Conservation (phyloP, 2,329 filamentous ascomycete genomes). For the Monosporascus sp. region DNA sequence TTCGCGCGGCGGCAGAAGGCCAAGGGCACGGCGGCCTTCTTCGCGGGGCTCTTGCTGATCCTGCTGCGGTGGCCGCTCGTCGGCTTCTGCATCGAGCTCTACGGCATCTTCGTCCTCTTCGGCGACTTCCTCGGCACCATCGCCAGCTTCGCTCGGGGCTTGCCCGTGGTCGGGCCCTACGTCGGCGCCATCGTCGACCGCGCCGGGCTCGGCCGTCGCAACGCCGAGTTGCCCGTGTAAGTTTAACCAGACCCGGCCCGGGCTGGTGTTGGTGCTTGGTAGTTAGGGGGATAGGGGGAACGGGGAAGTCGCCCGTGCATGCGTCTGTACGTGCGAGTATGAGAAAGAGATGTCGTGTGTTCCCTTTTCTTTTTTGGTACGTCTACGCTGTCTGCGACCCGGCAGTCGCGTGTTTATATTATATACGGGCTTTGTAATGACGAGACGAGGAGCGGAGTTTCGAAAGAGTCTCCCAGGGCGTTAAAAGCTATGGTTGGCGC, state of each 20-base stretch:
- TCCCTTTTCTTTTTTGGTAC: too few species aligned
- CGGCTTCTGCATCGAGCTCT: slow-evolving; percentile 85
- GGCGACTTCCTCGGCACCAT: slow-evolving; percentile 96
- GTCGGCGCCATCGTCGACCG: slow-evolving; percentile 71
- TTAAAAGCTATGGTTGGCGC: slow-evolving; percentile 2
- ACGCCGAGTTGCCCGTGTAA: slow-evolving; percentile 74
- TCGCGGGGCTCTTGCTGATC: slow-evolving; percentile 76
- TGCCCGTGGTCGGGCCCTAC: slow-evolving; percentile 83
- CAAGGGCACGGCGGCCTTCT: slow-evolving; percentile 86
- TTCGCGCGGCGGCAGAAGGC: slow-evolving; percentile 92
- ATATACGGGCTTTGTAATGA: not conserved
- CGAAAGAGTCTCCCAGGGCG: slow-evolving; percentile 7
- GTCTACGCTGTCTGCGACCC: too few species aligned
- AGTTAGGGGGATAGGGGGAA: too few species aligned
- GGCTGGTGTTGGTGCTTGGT: not conserved
- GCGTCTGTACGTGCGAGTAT: too few species aligned
- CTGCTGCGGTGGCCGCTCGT: slow-evolving; percentile 85
- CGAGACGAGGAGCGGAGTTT: not conserved
- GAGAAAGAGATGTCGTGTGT: too few species aligned
- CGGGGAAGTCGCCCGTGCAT: too few species aligned
- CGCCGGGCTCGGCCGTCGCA: slow-evolving; percentile 61
- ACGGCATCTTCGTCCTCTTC: slow-evolving; percentile 90
- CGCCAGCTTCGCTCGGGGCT: slow-evolving; percentile 75
- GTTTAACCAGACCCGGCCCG: not conserved
- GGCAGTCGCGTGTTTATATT: not conserved